Evolutionary conservation across 2,329 filamentous ascomycete genomes (phyloP), one percentile per base, ranked within the genome.

Genomic region (Stagonosporopsis rhizophila): DNA sequence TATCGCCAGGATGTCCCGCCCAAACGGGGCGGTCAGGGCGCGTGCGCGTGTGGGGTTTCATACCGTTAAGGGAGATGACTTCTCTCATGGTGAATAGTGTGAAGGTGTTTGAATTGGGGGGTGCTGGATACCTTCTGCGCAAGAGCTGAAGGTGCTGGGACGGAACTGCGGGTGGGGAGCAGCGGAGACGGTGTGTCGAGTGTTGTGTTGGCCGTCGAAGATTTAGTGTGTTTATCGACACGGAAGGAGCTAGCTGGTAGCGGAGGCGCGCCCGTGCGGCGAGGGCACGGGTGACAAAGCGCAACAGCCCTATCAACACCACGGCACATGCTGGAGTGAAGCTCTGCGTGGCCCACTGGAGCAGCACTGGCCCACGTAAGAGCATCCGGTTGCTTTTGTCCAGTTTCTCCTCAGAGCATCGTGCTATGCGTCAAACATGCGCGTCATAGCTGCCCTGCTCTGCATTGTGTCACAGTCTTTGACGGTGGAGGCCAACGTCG

Each of bases 21-120:
- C 53, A 58, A 66, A 77, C 17, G 79, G 72, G 74, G 73, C 73
- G 75, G 49, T 53, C 49, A 53, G 49, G 45, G 55, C 72, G 71
- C 71, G 64, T 64, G 65, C 65, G 65, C 48, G 48, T 56, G 68
- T 65, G 61, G 64, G 69, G 72, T 56, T 44, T 52, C 89, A 77
- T 87, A 97, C 94, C 93, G 87, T 97, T 97, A 87, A 98, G 90
- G 84, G 90, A 94, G 82, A 98, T 96, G 80, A 98, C 92, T 88
- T 98, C 94, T 90, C 94, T 93, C 94, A 98, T 98, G 79, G 80
- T 93, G 85, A 75, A 67, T 52, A 28, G 44, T 47, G 38, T 28
- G 23, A 38, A 27, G 35, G 59, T 48, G 60, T 68, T 70, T 64
- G 47, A 68, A 72, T 70, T 73, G 61, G 66, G 66, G 62, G 59